These are phyloP conservation scores for Saccharomycopsis amapae DNA, from an alignment of 805 yeast genomes.

Conservation along the genomic window DNA sequence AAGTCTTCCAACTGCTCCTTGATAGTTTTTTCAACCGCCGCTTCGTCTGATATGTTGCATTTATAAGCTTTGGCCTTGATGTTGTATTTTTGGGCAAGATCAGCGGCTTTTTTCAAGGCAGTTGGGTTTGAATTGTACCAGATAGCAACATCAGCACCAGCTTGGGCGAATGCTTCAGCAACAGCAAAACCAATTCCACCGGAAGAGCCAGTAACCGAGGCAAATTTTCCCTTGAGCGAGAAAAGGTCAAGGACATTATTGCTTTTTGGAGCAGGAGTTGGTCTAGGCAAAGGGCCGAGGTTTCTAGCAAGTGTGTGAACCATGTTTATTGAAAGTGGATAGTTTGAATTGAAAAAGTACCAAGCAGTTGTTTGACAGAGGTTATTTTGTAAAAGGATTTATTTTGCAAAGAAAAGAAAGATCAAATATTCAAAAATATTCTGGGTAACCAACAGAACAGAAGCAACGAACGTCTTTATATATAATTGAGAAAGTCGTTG, in stretches of 20 bases:
- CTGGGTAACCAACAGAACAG: too few species aligned
- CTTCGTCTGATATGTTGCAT: slow-evolving; percentile 46
- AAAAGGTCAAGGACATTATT: slow-evolving; percentile 57
- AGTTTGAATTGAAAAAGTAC: too few species aligned
- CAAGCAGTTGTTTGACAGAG: too few species aligned
- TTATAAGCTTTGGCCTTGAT: slow-evolving; percentile 59
- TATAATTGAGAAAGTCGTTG: too few species aligned
- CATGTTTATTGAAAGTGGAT: not conserved
- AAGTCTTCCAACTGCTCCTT: slow-evolving; percentile 54
- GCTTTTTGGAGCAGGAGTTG: slow-evolving; percentile 51
- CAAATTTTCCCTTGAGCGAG: slow-evolving; percentile 74
- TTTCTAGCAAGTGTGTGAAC: slow-evolving; percentile 10
- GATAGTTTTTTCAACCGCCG: slow-evolving; percentile 43
- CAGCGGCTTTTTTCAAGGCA: slow-evolving; percentile 54
- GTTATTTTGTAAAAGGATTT: too few species aligned
- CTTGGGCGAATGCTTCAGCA: slow-evolving; percentile 78
- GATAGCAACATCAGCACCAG: slow-evolving; percentile 77
- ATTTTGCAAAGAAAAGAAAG: too few species aligned
- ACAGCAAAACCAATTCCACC: slow-evolving; percentile 78
- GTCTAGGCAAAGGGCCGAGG: slow-evolving; percentile 40
- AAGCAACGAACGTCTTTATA: too few species aligned
- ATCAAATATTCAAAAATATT: too few species aligned
- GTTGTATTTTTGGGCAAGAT: slow-evolving; percentile 48
- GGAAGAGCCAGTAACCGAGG: slow-evolving; percentile 80
- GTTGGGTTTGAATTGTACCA: slow-evolving; percentile 56